Conservation (phyloP, 2,329 filamentous ascomycete species). For the Fonsecaea nubica region DNA sequence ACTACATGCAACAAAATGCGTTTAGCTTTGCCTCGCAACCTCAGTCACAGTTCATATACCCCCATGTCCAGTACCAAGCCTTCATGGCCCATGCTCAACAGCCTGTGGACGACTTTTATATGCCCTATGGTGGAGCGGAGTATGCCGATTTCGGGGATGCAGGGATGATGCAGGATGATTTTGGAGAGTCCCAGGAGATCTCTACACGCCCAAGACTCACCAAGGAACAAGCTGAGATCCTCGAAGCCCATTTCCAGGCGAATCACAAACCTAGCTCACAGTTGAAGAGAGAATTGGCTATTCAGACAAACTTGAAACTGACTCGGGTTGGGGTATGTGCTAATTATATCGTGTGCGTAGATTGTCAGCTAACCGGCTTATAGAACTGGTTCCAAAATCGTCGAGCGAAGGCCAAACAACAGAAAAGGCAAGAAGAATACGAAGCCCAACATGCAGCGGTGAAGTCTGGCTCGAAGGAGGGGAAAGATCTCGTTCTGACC, state of each 20-base stretch:
- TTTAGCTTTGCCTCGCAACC: slow-evolving; percentile 32
- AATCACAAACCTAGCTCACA: slow-evolving; percentile 59
- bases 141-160: slow-evolving; percentile 52
- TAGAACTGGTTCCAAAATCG: slow-evolving; percentile 63
- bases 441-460: slow-evolving; percentile 41
- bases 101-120: slow-evolving; percentile 28
- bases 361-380: slow-evolving; percentile 27
- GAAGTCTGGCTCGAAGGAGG: slow-evolving; percentile 22
- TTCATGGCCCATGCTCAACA: slow-evolving; percentile 32
- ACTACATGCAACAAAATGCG: slow-evolving; percentile 31
- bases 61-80: slow-evolving; percentile 25
- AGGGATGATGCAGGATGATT: slow-evolving; percentile 50
- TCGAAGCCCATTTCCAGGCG: slow-evolving; percentile 58
- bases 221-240: slow-evolving; percentile 58
- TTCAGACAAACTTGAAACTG: slow-evolving; percentile 56
- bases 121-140: slow-evolving; percentile 41
- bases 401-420: slow-evolving; percentile 59
- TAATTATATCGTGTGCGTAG: background rate
- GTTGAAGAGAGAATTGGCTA: slow-evolving; percentile 57
- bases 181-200: slow-evolving; percentile 56
- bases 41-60: slow-evolving; percentile 37
- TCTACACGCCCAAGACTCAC: slow-evolving; percentile 57
- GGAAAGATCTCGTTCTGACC: slow-evolving; percentile 4
- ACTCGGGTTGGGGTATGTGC: slow-evolving; percentile 55
- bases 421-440: slow-evolving; percentile 57